phyloP scores from a whole-genome alignment of 345 rosid genomes.

The Luvunga scandens region DNA sequence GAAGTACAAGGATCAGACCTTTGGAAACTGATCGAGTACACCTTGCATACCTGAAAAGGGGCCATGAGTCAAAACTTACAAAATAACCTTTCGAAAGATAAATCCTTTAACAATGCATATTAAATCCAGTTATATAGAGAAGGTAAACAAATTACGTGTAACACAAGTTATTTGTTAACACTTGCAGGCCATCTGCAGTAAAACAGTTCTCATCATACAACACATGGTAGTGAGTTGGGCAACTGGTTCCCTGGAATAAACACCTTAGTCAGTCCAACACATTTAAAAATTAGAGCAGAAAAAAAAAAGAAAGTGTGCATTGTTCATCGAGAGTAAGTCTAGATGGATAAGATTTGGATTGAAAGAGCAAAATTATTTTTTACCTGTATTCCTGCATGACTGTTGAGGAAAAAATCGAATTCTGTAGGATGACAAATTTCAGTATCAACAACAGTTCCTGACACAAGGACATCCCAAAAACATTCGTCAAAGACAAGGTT shows the following conservation, averaged over 20 bases:
- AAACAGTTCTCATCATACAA: conserved; percentile 68
- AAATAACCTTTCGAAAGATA: background rate
- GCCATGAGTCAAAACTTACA: background rate
- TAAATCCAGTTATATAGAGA: background rate
- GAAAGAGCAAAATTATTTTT: background rate
- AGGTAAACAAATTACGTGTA: conserved; percentile 53
- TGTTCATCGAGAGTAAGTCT: background rate
- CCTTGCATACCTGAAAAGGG: conserved; percentile 54
- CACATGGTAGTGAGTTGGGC: conserved; percentile 75
- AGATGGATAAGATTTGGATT: background rate
- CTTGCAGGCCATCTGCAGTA: conserved; percentile 54
- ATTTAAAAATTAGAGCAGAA: background rate
- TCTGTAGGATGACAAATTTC: conserved; percentile 65
- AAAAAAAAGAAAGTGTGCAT: background rate
- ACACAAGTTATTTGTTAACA: conserved; percentile 62
- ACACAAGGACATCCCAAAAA: background rate
- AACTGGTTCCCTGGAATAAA: conserved; percentile 63
- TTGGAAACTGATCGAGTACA: conserved; percentile 73
- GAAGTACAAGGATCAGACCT: conserved; percentile 26
- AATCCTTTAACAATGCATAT: background rate
- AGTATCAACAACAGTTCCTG: conserved; percentile 87
- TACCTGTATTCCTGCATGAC: conserved; percentile 89
- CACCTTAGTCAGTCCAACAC: background rate
- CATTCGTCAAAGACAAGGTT: background rate
- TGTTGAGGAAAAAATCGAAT: conserved; percentile 75